Evolutionary conservation across 2,329 filamentous ascomycete genomes (phyloP), one percentile per base, ranked within the genome.

Genomic region (Epichloe coenophiala): DNA sequence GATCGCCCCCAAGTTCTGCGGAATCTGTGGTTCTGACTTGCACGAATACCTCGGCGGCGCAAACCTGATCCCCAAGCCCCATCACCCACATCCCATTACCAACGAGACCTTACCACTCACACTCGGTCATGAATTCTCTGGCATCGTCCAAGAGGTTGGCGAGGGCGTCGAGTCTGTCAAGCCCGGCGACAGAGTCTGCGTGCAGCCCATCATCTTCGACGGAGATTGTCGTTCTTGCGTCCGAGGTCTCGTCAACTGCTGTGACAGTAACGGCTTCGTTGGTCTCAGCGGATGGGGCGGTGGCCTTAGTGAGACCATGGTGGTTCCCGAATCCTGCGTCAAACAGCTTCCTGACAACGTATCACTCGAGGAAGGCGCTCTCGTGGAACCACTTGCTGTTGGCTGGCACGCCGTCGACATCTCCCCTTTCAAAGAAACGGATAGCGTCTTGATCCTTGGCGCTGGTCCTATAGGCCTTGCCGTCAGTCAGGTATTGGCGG

Each of bases 121-220:
- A 0, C 67, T 84, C 9, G 81, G 82, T 27, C 81, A 85, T 58
- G 82, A 85, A 59, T 81, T 84, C 62, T 76, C 73, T 3, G 81
- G 81, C 11, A 71, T 72, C 2, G 68, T 85, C 35, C 69, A 73
- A 11, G 77, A 81, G 55, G 65, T 84, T n/a, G 80, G 80, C 0
- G 58, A 67, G 0, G 70, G 65, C 1, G 73, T 80, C 2, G 63
- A 58, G 0, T 60, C 61, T 9, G 65, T 83, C 45, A 66, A 71
- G 42, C 60, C 74, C 1, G 80, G 80, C 1, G 74, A 84, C 54
- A 65, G 70, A 17, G 79, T 82, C 17, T 76, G 73, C 5, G 69
- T 84, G 3, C 76, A 80, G 54, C 81, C 81, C 2, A 80, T 74
- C 11, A 69, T 83, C 45, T 76, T 69, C 52, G 81, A 80, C 60